A percentile compares a stretch with the other conserved stretches of the same genome.
Evolutionary conservation across 108 stramenopile species (phyloP).

Genomic region (Asterionellopsis glacialis): DNA sequence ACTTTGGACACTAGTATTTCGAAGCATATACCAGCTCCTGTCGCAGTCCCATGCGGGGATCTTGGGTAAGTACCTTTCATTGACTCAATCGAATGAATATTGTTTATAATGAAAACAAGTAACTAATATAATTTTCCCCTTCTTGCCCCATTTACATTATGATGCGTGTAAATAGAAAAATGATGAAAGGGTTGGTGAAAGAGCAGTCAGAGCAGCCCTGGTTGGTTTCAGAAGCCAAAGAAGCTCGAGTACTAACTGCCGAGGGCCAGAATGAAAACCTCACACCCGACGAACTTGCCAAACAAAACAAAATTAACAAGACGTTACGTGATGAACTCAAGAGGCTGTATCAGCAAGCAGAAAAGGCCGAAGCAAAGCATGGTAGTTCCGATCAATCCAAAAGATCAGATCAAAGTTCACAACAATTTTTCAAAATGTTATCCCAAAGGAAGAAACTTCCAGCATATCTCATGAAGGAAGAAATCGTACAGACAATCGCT

Average conservation of each 20-base stretch:
- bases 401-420: not conserved
- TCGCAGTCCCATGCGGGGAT: slow-evolving; percentile 47
- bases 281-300: slow-evolving; percentile 10
- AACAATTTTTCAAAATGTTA: slow-evolving; percentile 40
- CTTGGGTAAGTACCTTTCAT: slow-evolving; percentile 25
- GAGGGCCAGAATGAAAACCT: slow-evolving; percentile 3
- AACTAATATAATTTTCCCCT: no score
- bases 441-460: slow-evolving; percentile 50
- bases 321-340: slow-evolving; percentile 30
- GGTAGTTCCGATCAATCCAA: not conserved
- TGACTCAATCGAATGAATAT: no score
- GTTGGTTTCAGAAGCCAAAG: slow-evolving; percentile 44
- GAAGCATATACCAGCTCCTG: slow-evolving; percentile 45
- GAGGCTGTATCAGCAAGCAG: slow-evolving; percentile 31
- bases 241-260: slow-evolving; percentile 48
- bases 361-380: slow-evolving; percentile 19
- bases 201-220: slow-evolving; percentile 69
- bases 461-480: slow-evolving; percentile 49
- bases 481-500: slow-evolving; percentile 52
- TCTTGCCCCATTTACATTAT: no score
- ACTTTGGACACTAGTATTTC: slow-evolving; percentile 1
- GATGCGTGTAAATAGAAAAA: no score
- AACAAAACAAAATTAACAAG: slow-evolving; percentile 35
- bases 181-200: slow-evolving; percentile 38
- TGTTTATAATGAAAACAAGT: no score